Conservation (phyloP, 768 basidiomycete species). For the Termitomyces sp. region DNA sequence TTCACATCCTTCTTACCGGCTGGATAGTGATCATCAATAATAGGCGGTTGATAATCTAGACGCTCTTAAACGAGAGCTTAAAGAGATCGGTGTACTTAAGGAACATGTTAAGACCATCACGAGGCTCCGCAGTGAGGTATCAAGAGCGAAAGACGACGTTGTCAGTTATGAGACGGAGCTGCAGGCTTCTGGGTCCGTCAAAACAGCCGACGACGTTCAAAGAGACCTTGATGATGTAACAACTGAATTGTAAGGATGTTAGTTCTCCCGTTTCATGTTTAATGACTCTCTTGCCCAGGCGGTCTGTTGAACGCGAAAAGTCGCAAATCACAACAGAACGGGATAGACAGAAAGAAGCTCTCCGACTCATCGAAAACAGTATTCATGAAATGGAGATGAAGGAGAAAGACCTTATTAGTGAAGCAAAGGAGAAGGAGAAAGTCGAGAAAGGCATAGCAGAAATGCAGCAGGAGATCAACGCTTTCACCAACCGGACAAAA, state of each 20-base stretch:
- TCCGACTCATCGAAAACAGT: conserved; percentile 53
- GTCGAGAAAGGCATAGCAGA: conserved; percentile 51
- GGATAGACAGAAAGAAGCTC: conserved; percentile 49
- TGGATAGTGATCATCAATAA: conserved; percentile 1
- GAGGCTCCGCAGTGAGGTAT: conserved; percentile 54
- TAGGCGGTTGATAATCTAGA: conserved; percentile 52
- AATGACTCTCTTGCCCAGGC: conserved; percentile 32
- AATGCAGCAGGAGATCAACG: conserved; percentile 52
- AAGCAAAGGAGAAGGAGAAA: conserved; percentile 52
- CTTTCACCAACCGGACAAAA: conserved; percentile 43
- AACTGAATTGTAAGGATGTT: conserved; percentile 53
- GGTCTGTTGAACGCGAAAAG: conserved; percentile 60
- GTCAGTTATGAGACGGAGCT: conserved; percentile 63
- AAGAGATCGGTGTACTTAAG: conserved; percentile 55
- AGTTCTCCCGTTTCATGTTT: neutral
- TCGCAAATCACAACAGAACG: conserved; percentile 51
- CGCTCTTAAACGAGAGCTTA: conserved; percentile 50
- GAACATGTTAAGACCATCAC: conserved; percentile 54
- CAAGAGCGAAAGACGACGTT: conserved; percentile 58
- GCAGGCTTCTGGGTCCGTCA: conserved; percentile 64
- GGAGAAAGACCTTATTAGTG: conserved; percentile 49
- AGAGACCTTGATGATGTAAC: conserved; percentile 61
- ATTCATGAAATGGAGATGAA: conserved; percentile 59
- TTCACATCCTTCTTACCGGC: neutral
- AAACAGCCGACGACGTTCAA: conserved; percentile 85